Percentiles rank a stretch among this genome's conserved stretches.
phyloP scores from a whole-genome alignment of 2,329 filamentous ascomycete genomes.

The Cadophora sp. region DNA sequence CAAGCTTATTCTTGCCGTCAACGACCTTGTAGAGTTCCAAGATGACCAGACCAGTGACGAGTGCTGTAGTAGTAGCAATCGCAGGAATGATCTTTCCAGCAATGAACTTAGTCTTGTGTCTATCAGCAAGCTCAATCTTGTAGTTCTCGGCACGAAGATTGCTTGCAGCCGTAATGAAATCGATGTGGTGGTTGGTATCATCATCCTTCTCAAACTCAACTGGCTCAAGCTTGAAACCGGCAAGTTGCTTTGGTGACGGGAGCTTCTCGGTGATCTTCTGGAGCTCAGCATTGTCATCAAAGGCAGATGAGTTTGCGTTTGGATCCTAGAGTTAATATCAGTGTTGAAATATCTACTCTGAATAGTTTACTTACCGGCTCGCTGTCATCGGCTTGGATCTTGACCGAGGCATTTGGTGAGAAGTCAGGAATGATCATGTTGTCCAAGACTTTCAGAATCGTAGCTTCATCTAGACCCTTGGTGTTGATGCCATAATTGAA shows the following conservation, averaged over 20 bases:
- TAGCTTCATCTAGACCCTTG: slow-evolving; percentile 71
- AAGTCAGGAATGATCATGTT: slow-evolving; percentile 97
- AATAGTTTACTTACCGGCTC: slow-evolving; percentile 69
- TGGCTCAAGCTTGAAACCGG: slow-evolving; percentile 86
- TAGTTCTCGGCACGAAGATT: slow-evolving; percentile 98
- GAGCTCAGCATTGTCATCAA: slow-evolving; percentile 79
- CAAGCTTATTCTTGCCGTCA: slow-evolving; percentile 94
- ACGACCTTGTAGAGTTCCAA: slow-evolving; percentile 96
- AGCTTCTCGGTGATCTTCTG: slow-evolving; percentile 74
- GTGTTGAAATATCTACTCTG: not conserved
- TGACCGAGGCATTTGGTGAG: slow-evolving; percentile 85
- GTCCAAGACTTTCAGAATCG: slow-evolving; percentile 82
- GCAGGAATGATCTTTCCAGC: slow-evolving; percentile 99
- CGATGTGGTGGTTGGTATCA: slow-evolving; percentile 96
- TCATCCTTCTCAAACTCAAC: slow-evolving; percentile 99
- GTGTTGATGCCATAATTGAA: slow-evolving; percentile 98
- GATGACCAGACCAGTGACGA: slow-evolving; percentile 92
- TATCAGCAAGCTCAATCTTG: slow-evolving; percentile 90
- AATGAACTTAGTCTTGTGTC: slow-evolving; percentile 99
- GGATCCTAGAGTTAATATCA: slow-evolving; percentile 63
- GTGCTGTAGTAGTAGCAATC: slow-evolving; percentile 94
- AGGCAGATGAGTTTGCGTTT: slow-evolving; percentile 65
- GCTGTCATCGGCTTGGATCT: slow-evolving; percentile 95
- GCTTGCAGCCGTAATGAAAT: slow-evolving; percentile 97
- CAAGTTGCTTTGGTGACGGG: slow-evolving; percentile 79